Evolutionary conservation across 106 monocot species (phyloP).

Genomic region (Gastrodia elata): DNA sequence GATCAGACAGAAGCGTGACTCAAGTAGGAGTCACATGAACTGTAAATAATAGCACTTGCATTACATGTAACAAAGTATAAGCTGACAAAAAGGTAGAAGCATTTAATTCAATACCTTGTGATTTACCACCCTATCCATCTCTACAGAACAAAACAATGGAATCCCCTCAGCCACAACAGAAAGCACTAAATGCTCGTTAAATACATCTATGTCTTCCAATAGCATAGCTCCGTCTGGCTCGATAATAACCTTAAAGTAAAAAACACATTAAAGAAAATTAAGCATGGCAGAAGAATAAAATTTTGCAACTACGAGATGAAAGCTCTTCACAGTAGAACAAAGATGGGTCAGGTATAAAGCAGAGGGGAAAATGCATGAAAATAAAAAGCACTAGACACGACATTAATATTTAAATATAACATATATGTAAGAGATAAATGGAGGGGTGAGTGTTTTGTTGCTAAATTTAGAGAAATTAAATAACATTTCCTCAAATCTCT

Average conservation of each 20-base stretch:
- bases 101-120: conserved; percentile 31
- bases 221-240: conserved; percentile 42
- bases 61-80: neutral
- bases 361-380: neutral
- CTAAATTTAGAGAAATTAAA: too few relatives aligned
- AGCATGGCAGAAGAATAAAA: neutral
- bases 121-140: conserved; percentile 47
- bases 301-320: neutral
- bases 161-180: conserved; percentile 46
- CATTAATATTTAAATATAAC: too few relatives aligned
- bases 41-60: neutral
- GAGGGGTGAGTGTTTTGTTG: too few relatives aligned
- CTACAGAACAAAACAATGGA: conserved; percentile 75
- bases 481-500: too few relatives aligned
- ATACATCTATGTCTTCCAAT: conserved; percentile 84
- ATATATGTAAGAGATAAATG: too few relatives aligned
- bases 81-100: neutral
- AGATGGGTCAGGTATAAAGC: neutral
- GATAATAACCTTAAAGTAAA: conserved; percentile 44
- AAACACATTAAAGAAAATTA: conserved; percentile 1
- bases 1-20: neutral
- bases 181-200: conserved; percentile 73
- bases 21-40: neutral
- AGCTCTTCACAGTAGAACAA: neutral
- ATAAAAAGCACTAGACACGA: too few relatives aligned